These are phyloP conservation scores for Kuraishia borneana DNA, from an alignment of 805 yeast genomes.

Conservation along the genomic window DNA sequence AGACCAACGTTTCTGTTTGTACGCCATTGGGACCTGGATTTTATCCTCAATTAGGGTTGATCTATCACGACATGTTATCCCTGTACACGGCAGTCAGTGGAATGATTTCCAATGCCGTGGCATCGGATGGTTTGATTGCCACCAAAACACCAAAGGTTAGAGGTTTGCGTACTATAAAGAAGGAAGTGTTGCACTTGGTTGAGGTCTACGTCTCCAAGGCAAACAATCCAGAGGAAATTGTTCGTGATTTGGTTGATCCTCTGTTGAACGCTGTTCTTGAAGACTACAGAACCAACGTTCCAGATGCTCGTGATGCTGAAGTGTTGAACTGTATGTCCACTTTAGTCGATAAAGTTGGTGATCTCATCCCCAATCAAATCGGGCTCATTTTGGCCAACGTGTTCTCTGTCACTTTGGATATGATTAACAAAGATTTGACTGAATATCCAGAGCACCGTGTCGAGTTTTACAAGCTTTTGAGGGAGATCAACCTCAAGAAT, in stretches of 20 bases:
- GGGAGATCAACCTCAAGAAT: slow-evolving; percentile 76
- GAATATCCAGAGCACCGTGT: slow-evolving; percentile 98
- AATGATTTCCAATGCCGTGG: slow-evolving; percentile 74
- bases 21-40: slow-evolving; percentile 89
- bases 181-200: slow-evolving; percentile 80
- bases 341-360: slow-evolving; percentile 79
- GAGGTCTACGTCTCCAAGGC: slow-evolving; percentile 86
- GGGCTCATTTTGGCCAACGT: slow-evolving; percentile 80
- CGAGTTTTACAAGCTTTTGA: slow-evolving; percentile 83
- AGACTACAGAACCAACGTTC: slow-evolving; percentile 80
- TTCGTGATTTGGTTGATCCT: slow-evolving; percentile 71
- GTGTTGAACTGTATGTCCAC: slow-evolving; percentile 92
- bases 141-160: slow-evolving; percentile 93
- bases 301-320: slow-evolving; percentile 97
- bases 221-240: slow-evolving; percentile 76
- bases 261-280: slow-evolving; percentile 76
- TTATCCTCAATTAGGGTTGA: slow-evolving; percentile 75
- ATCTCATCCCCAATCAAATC: slow-evolving; percentile 79
- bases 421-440: slow-evolving; percentile 92
- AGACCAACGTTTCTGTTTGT: slow-evolving; percentile 93
- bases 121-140: slow-evolving; percentile 74
- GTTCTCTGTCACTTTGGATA: slow-evolving; percentile 86
- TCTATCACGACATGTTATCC: slow-evolving; percentile 83
- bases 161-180: slow-evolving; percentile 91
- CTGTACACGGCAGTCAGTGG: slow-evolving; percentile 81